Conservation (phyloP, 2,329 filamentous ascomycete species). For the Penicillium vulpinum region DNA sequence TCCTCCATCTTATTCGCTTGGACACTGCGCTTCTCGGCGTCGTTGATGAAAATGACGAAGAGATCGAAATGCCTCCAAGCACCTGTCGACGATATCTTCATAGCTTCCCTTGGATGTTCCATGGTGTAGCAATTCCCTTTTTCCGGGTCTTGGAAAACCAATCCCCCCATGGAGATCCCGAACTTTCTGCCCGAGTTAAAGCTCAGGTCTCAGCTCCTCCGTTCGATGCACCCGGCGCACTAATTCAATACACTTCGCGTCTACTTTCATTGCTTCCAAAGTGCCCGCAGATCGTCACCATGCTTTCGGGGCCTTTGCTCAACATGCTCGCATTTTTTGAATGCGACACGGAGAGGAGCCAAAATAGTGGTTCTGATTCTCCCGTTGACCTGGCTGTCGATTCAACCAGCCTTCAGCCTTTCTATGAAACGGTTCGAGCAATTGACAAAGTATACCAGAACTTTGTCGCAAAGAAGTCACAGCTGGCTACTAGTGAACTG, state of each 20-base stretch:
- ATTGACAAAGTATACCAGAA: slow-evolving; percentile 41
- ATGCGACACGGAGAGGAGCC: slow-evolving; percentile 29
- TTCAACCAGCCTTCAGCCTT: slow-evolving; percentile 19
- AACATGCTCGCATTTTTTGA: slow-evolving; percentile 33
- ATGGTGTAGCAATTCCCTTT: slow-evolving; percentile 39
- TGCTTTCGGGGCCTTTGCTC: slow-evolving; percentile 25
- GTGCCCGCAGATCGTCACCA: slow-evolving; percentile 28
- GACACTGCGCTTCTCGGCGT: slow-evolving; percentile 39
- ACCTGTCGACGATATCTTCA: slow-evolving; percentile 38
- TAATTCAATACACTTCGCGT: slow-evolving; percentile 34
- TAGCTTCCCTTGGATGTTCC: slow-evolving; percentile 38
- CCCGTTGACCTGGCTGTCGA: slow-evolving; percentile 20
- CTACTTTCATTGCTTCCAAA: slow-evolving; percentile 32
- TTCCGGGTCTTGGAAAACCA: slow-evolving; percentile 35
- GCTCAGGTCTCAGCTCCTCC: slow-evolving; percentile 30
- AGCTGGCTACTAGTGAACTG: slow-evolving; percentile 45
- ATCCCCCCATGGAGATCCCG: slow-evolving; percentile 29
- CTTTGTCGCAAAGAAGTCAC: slow-evolving; percentile 44
- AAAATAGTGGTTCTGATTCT: slow-evolving; percentile 23
- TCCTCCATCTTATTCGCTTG: slow-evolving; percentile 43
- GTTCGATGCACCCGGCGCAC: slow-evolving; percentile 24
- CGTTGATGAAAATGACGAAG: slow-evolving; percentile 27
- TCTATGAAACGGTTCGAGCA: slow-evolving; percentile 33
- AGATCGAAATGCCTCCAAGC: slow-evolving; percentile 30
- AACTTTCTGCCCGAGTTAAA: slow-evolving; percentile 33